Base-by-base conservation (phyloP, 768 basidiomycete genomes). In the Leccinum boreale region DNA sequence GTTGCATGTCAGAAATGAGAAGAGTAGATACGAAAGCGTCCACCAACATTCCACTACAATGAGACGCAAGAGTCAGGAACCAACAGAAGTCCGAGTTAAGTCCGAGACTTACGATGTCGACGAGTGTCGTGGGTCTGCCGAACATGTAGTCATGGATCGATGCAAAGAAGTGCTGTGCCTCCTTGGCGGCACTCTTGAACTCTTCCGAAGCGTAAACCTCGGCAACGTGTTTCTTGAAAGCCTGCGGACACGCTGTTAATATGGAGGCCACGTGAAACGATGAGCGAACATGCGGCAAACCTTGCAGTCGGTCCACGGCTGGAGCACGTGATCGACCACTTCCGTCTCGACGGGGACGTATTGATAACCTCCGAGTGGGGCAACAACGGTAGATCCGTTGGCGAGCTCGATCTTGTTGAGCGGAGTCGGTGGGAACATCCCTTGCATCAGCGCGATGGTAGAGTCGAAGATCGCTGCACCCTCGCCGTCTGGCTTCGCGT, bases 301-400 rank as follows among this genome's bases (percentile, higher is more conserved):
- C 23, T 82, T 80, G 69, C 85, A 86, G 58, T 79, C 75, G 7
- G 81, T 81, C 89, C 89, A 93, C 53, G 86, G 85, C 74, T 93
- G 89, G 62, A 93, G 75, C 55, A 88, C 88, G 64, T 85, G 84
- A 70, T 91, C 89, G 59, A 89, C 87, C 56, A 62, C 60, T 50
- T 65, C 64, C 69, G 72, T 69, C 70, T 91, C 89, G 51, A 94
- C 87, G 29, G 91, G 89, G 55, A 94, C 82, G 63, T 94, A 94
- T 74, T 92, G 90, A 73, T 93, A 94, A 1, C 90, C 89, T 8
- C 85, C 84, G 26, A 94, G 81, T n/a, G 92, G 90, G 7, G 88
- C 82, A 24, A 83, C 77, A 57, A 94, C 73, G 24, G 76, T 81
- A 21, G 85, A 84, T 64, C 86, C 88, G 66, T 94, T 91, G 8